Evolutionary conservation across 1,284 basidiomycete species (phyloP).

Genomic region (Cryptococcus floricola): DNA sequence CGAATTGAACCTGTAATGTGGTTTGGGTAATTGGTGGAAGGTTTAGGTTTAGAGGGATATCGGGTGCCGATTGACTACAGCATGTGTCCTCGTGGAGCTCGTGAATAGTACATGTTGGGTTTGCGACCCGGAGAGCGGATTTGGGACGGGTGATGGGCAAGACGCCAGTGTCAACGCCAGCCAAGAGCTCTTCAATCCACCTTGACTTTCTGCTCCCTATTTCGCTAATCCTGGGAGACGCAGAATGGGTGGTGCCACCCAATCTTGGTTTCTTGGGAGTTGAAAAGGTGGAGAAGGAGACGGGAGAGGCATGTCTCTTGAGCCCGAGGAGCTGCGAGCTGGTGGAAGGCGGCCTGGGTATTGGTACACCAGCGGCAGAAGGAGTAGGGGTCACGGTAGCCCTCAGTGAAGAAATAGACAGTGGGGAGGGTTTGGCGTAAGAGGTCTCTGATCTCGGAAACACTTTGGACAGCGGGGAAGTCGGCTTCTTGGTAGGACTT

Average conservation of each 20-base stretch:
- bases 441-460: neutral
- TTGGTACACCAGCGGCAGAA: no score
- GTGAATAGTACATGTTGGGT: no score
- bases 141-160: neutral
- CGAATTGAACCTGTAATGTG: slow-evolving; percentile 16
- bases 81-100: no score
- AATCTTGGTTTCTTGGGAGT: slow-evolving; percentile 1
- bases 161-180: slow-evolving; percentile 12
- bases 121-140: no score
- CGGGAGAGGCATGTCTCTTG: neutral
- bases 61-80: neutral
- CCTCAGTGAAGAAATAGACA: slow-evolving; percentile 1
- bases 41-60: neutral
- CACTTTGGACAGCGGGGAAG: no score
- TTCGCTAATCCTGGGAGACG: neutral
- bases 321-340: neutral
- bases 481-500: slow-evolving; percentile 3
- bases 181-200: slow-evolving; percentile 24
- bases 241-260: neutral
- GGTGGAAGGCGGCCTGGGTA: neutral
- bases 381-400: neutral
- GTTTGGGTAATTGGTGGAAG: neutral
- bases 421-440: slow-evolving; percentile 1
- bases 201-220: slow-evolving; percentile 10
- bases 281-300: no score